Percentiles rank a stretch among this genome's conserved stretches.
Evolutionary conservation across 345 rosid species (phyloP).

Genomic region (Zanthoxylum bungeanum): DNA sequence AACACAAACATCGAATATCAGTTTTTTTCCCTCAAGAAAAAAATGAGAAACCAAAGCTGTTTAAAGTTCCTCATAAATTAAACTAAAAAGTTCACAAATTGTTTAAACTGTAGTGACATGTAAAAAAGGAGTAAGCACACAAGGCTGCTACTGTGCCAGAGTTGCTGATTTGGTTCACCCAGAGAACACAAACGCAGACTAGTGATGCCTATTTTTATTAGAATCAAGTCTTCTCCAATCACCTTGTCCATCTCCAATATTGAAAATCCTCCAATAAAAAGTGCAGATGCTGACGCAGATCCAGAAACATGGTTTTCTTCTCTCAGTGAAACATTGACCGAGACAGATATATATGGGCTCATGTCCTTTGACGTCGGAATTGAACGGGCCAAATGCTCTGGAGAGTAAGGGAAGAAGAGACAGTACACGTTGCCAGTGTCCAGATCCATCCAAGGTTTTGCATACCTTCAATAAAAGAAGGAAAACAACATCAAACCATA

Average conservation of each 20-base stretch:
- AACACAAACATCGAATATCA: conserved; percentile 17
- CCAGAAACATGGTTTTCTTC: conserved; percentile 59
- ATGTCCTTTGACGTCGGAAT: conserved; percentile 45
- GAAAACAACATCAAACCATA: conserved; percentile 6
- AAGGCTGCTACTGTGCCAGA: not conserved
- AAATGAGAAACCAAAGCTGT: too few species aligned
- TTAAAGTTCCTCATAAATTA: too few species aligned
- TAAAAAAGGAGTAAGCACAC: not conserved
- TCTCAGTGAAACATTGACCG: conserved; percentile 53
- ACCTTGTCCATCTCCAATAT: conserved; percentile 69
- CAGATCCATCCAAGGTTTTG: conserved; percentile 71
- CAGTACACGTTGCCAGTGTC: conserved; percentile 54
- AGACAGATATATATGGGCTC: conserved; percentile 56
- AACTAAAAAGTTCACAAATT: too few species aligned
- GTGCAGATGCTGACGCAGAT: conserved; percentile 82
- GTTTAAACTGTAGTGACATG: not conserved
- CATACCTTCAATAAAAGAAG: conserved; percentile 51
- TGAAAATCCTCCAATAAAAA: conserved; percentile 87
- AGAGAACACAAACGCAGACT: conserved; percentile 6
- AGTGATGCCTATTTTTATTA: not conserved
- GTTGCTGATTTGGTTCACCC: not conserved
- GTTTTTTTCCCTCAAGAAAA: too few species aligned
- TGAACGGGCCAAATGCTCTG: conserved; percentile 77
- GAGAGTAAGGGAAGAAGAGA: conserved; percentile 86
- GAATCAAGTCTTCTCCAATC: conserved; percentile 13